phyloP scores from a whole-genome alignment of 1,284 basidiomycete genomes.

The Fomitopsis pinicola region DNA sequence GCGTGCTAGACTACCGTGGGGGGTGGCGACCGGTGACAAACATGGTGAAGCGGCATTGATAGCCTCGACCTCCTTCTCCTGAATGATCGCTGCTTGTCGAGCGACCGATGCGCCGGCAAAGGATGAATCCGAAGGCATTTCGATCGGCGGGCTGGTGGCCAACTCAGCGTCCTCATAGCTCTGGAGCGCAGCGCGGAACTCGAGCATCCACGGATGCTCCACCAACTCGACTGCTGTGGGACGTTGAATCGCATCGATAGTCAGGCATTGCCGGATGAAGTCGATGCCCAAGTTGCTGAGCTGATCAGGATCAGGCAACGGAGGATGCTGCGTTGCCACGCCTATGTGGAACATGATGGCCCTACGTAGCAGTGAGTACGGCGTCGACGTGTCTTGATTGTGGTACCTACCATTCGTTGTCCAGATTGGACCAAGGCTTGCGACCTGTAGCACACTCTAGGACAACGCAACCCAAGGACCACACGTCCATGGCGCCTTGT shows the following conservation, averaged over 20 bases:
- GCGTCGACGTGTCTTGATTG: not conserved
- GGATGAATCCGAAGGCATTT: constrained; percentile 42
- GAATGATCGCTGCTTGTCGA: constrained; percentile 50
- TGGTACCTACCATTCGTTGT: constrained; percentile 89
- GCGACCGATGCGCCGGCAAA: constrained; percentile 51
- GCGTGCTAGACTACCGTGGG: constrained; percentile 7
- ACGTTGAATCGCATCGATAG: constrained; percentile 80
- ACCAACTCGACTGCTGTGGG: constrained; percentile 87
- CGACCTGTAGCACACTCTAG: constrained; percentile 95
- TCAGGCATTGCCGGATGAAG: constrained; percentile 92
- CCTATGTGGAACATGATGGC: constrained; percentile 99
- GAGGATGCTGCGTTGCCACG: constrained; percentile 95
- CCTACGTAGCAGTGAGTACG: constrained; percentile 41
- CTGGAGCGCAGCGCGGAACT: constrained; percentile 66
- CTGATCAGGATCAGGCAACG: constrained; percentile 88
- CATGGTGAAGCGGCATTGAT: constrained; percentile 34
- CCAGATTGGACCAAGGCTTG: constrained; percentile 97
- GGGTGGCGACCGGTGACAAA: constrained; percentile 27
- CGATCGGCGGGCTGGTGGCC: constrained; percentile 42
- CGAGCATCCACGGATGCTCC: constrained; percentile 88
- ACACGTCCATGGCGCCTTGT: constrained; percentile 98
- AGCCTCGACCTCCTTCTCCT: constrained; percentile 57
- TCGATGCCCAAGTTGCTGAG: constrained; percentile 88
- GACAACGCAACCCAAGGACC: constrained; percentile 95
- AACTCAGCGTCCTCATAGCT: constrained; percentile 66